These are phyloP conservation scores for Yamadazyma philogaea DNA, from an alignment of 805 yeast species.

Conservation along the genomic window DNA sequence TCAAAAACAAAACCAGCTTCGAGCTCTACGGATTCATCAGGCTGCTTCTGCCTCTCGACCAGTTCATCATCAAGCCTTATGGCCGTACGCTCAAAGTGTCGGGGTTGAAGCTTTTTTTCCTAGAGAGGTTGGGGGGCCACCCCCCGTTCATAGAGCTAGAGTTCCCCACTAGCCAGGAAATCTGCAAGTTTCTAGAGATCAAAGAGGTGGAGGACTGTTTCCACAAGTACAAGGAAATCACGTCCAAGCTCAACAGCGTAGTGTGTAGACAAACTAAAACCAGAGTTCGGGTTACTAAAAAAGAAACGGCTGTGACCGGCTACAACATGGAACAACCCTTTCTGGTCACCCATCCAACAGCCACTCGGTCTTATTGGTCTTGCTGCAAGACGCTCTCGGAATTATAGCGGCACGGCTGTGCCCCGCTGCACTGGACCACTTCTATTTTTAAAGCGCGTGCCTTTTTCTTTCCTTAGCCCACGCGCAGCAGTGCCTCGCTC, in stretches of 20 bases:
- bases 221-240: not conserved
- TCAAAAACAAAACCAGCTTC: constrained; percentile 14
- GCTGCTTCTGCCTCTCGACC: constrained; percentile 18
- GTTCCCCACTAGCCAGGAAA: constrained; percentile 21
- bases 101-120: constrained; percentile 21
- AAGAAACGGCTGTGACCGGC: not conserved
- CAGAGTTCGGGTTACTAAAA: not conserved
- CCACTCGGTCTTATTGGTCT: constrained; percentile 3
- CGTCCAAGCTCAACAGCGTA: not conserved
- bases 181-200: constrained; percentile 23
- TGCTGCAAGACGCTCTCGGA: not conserved
- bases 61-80: constrained; percentile 28
- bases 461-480: too few species aligned
- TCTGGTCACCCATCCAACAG: not conserved
- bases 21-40: constrained; percentile 18
- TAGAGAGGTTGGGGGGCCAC: constrained; percentile 7
- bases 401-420: not conserved
- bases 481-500: too few species aligned
- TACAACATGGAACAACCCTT: not conserved
- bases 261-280: not conserved
- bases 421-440: not conserved
- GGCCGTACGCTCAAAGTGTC: constrained; percentile 27
- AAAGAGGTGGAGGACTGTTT: constrained; percentile 14
- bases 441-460: too few species aligned
- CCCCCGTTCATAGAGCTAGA: constrained; percentile 17